Percentiles rank a stretch among this genome's conserved stretches.
phyloP scores from a whole-genome alignment of 2,329 filamentous ascomycete species.

The Ophiostoma fasciatum region DNA sequence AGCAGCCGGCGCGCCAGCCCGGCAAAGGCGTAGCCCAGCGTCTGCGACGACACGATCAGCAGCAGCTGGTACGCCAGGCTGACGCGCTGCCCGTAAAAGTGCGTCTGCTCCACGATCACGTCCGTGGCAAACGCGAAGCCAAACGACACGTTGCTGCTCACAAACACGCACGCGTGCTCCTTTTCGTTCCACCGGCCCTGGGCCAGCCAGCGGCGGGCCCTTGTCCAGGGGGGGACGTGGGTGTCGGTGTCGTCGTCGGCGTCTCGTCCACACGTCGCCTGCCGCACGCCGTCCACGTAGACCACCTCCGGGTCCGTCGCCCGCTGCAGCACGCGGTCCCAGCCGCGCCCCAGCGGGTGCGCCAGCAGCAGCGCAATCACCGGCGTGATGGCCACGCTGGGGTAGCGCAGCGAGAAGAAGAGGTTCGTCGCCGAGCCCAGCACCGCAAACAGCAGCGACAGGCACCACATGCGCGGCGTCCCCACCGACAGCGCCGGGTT shows the following conservation, averaged over 20 bases:
- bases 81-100: conserved; percentile 75
- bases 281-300: conserved; percentile 27
- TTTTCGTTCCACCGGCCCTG: conserved; percentile 80
- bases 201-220: conserved; percentile 55
- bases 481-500: conserved; percentile 68
- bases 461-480: conserved; percentile 73
- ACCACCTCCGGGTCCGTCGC: conserved; percentile 33
- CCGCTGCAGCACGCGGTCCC: conserved; percentile 63
- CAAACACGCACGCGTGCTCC: conserved; percentile 78
- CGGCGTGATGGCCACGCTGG: conserved; percentile 76
- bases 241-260: too few relatives aligned
- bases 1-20: conserved; percentile 68
- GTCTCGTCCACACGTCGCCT: too few relatives aligned
- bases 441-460: conserved; percentile 68
- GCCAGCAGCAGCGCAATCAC: conserved; percentile 77
- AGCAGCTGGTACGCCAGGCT: conserved; percentile 66
- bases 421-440: conserved; percentile 73
- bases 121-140: conserved; percentile 82
- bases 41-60: conserved; percentile 73
- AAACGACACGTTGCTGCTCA: conserved; percentile 80
- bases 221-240: too few relatives aligned
- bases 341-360: conserved; percentile 66
- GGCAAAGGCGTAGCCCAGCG: conserved; percentile 75
- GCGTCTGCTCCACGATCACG: conserved; percentile 78
- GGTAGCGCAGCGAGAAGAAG: conserved; percentile 82